A percentile compares a stretch with the other conserved stretches of the same genome.
phyloP scores from a whole-genome alignment of 139 green algal species.

The Desmodesmus armatus region DNA sequence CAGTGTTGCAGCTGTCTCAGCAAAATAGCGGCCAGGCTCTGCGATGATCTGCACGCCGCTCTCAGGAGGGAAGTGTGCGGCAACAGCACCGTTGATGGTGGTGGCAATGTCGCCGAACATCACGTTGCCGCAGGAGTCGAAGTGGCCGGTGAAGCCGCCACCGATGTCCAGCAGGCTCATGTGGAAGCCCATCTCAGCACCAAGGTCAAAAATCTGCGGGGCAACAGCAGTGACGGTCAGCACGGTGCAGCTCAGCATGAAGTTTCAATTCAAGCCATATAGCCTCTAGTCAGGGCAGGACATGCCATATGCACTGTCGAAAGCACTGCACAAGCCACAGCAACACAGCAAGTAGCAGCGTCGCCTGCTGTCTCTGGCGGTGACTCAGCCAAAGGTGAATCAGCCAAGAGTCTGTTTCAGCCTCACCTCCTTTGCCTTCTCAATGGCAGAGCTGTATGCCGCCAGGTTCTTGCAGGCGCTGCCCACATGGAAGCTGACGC shows the following conservation, averaged over 20 bases:
- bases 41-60: constrained; percentile 87
- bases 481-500: constrained; percentile 97
- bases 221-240: constrained; percentile 1
- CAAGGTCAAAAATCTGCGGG: constrained; percentile 84
- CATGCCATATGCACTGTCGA: not conserved
- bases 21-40: constrained; percentile 98
- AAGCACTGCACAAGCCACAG: not conserved
- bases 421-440: constrained; percentile 55
- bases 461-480: constrained; percentile 84
- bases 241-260: too few relatives aligned
- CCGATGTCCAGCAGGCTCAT: constrained; percentile 97
- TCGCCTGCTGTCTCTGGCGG: too few relatives aligned
- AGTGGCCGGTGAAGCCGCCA: constrained; percentile 91
- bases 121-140: constrained; percentile 73
- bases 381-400: too few relatives aligned
- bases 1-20: constrained; percentile 88
- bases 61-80: constrained; percentile 84
- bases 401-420: too few relatives aligned
- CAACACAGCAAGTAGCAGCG: not conserved
- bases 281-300: not conserved
- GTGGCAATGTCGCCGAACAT: constrained; percentile 81
- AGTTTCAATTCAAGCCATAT: too few relatives aligned
- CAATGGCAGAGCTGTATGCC: constrained; percentile 84
- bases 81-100: constrained; percentile 90
- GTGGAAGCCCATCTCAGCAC: constrained; percentile 73